Evolutionary conservation across 768 basidiomycete species (phyloP).

Genomic region (Phaeolepiota aurea): DNA sequence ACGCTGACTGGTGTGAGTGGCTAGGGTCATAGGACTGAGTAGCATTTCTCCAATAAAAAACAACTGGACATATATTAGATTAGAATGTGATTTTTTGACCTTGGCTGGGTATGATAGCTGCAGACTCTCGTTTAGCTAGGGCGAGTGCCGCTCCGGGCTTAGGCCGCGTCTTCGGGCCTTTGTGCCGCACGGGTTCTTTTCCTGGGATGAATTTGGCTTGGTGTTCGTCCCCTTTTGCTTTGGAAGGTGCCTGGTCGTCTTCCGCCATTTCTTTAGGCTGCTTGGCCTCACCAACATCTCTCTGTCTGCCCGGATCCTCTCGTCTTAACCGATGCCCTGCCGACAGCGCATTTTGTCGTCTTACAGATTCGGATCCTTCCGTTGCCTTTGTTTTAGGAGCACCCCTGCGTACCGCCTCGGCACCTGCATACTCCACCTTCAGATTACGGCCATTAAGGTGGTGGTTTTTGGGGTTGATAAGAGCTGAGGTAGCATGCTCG

Average conservation of each 20-base stretch:
- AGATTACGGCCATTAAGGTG: conserved; percentile 77
- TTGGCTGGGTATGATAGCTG: conserved; percentile 60
- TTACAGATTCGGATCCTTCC: neutral
- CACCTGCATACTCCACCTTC: conserved; percentile 82
- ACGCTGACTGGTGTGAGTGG: no score
- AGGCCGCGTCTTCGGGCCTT: conserved; percentile 40
- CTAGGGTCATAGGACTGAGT: no score
- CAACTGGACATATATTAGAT: no score
- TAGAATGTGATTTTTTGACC: conserved; percentile 72
- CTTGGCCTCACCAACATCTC: neutral
- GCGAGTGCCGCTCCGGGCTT: conserved; percentile 80
- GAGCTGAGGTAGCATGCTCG: conserved; percentile 72
- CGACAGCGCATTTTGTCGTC: neutral
- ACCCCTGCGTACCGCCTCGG: conserved; percentile 84
- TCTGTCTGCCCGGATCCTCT: conserved; percentile 4
- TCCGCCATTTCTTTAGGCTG: neutral
- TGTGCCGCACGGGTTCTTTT: conserved; percentile 10
- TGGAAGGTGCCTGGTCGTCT: neutral
- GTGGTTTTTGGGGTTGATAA: conserved; percentile 82
- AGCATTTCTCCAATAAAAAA: no score
- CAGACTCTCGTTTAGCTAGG: conserved; percentile 65
- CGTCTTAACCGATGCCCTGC: conserved; percentile 4
- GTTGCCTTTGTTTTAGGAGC: conserved; percentile 19
- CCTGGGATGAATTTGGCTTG: conserved; percentile 2
- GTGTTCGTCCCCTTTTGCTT: conserved; percentile 1